Evolutionary conservation across 176 grass and related monocot genomes (phyloP).

Genomic region (Carex pumila): DNA sequence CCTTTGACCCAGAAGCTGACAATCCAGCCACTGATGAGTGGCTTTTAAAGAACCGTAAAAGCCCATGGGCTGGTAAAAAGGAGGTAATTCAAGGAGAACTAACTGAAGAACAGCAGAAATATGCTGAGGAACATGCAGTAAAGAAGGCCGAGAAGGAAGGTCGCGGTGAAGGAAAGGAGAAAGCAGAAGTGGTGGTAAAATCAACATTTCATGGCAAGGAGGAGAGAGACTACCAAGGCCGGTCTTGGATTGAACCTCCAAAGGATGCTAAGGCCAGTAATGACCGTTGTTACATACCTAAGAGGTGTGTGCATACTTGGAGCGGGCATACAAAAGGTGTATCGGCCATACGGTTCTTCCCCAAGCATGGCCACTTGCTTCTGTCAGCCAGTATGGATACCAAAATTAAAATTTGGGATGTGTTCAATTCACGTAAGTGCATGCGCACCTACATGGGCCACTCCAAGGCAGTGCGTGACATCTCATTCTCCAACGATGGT

Average conservation of each 20-base stretch:
- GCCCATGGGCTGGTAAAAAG: constrained; percentile 89
- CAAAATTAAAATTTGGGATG: constrained; percentile 98
- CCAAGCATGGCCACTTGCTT: constrained; percentile 74
- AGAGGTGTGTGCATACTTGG: constrained; percentile 94
- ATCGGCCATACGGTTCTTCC: constrained; percentile 80
- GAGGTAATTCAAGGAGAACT: constrained; percentile 56
- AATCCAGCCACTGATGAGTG: constrained; percentile 83
- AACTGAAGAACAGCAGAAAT: constrained; percentile 92
- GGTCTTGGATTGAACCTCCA: constrained; percentile 87
- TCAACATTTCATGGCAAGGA: constrained; percentile 94
- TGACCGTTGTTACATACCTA: constrained; percentile 91
- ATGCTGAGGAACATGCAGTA: constrained; percentile 69
- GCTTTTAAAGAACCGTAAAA: constrained; percentile 75
- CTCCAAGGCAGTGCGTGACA: constrained; percentile 90
- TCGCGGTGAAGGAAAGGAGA: constrained; percentile 51
- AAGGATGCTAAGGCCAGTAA: constrained; percentile 85
- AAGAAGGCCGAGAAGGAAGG: constrained; percentile 99
- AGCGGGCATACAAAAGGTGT: constrained; percentile 94
- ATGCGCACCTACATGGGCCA: constrained; percentile 99
- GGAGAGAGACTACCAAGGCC: constrained; percentile 89
- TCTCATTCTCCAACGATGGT: constrained; percentile 89
- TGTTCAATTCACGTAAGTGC: constrained; percentile 64
- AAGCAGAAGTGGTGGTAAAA: constrained; percentile 57
- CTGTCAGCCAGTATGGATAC: constrained; percentile 97
- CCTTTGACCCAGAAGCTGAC: constrained; percentile 21